Base-by-base conservation (phyloP, 371 early-diverging fungal genomes). In the Syncephalastrum monosporum region DNA sequence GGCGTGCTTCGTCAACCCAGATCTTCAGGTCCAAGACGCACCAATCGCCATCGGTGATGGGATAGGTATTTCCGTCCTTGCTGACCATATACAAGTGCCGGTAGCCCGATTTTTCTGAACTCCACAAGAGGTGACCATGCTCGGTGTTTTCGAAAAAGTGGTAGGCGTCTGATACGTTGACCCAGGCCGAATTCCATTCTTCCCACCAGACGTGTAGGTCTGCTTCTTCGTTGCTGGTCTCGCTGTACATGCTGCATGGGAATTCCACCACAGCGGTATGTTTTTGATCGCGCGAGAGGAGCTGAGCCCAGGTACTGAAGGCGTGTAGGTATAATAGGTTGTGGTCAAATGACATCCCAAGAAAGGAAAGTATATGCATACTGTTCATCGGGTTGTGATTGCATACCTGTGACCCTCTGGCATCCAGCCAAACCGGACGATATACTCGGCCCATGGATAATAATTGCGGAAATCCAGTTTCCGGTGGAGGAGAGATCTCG, bases 401-500 rank as follows among this genome's bases (percentile, higher is more conserved):
- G 8, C 25, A 53, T 68, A 86, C 84, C 83, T 79, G 48, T 81
- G 47, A 4, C 82, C 85, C 53, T 80, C 75, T 0, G 88, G 82
- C 19, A 85, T 43, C 93, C 93, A 92, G 0, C 89, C 91, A 64
- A 86, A 82, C 19, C 93, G 75, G 10, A 84, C 85, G 43, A 89
- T 82, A 57, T 92, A 92, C 63, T 91, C 91, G 29, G 75, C 54
- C 91, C 93, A 91, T 8, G 91, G 87, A 50, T 85, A 90, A 52
- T 16, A 52, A 19, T 10, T 17, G 53, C 38, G 27, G 38, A 38
- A 10, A 21, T 16, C 16, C n/a, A 46, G 46, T 46, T n/a, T 19
- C 42, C 33, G n/a, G 29, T 52, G 25, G 14, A 16, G 16, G 38
- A 16, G 53, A 41, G 38, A 25, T 6, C 21, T 29, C 7, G 5